Base-by-base conservation (phyloP, 805 yeast species). In the Candida glaebosa region DNA sequence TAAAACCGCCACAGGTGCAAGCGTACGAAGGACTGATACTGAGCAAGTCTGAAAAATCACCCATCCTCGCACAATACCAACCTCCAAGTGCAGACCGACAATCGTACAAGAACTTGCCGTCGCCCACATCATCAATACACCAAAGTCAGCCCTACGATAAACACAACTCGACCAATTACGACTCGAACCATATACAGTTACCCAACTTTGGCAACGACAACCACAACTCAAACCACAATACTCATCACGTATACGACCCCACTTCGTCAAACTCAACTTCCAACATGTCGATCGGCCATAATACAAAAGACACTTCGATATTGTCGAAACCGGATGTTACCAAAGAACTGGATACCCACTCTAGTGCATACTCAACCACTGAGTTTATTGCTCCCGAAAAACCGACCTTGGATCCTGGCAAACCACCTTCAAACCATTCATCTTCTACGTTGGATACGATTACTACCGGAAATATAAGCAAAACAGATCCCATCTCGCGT, bases 331-430 rank as follows among this genome's bases (percentile, higher is more conserved):
- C 9, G 9, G 5, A 5, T 12, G 16, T 10, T 10, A 10, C 9
- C 7, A n/a, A 5, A 14, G 12, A 28, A 28, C 7, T 5, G 5
- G 5, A 6, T 6, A n/a, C 17, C 7, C 17, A 18, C 7, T 12
- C 34, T 26, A 18, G 18, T 18, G 17, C 5, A 7, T 10, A 34
- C 15, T 19, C 30, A 19, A n/a, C 15, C 16, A 10, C 33, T 8
- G 18, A 24, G 10, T 16, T 28, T 3, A 5, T 18, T 4, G 22
- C 38, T 25, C 16, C 24, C 14, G 15, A 46, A 38, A 53, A 63
- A 39, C 58, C 66, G 30, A 70, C 75, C 2, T 58, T 75, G 58
- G 79, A 75, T 50, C 79, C 79, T 2, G 75, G 73, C 0, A 69
- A 61, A 44, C 64, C 65, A 7, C 38, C 46, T 7, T 22, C 39